A percentile compares a stretch with the other conserved stretches of the same genome.
These are phyloP conservation scores for Persicaria maculosa DNA, from an alignment of 148 eudicot species.

Conservation along the genomic window DNA sequence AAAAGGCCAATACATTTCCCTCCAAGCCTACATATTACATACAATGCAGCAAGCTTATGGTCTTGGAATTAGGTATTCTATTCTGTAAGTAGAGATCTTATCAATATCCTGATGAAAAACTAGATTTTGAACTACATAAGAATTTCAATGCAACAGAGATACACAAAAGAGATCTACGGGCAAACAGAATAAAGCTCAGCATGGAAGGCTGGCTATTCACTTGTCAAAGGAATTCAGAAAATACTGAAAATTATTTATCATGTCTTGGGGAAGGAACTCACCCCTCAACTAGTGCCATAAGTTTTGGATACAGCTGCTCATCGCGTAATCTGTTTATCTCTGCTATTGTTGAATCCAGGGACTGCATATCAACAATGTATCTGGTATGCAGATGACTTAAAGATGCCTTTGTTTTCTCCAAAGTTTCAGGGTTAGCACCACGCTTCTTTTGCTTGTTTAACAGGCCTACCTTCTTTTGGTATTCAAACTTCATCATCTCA, in stretches of 20 bases:
- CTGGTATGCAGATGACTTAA: constrained; percentile 94
- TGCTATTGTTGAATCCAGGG: constrained; percentile 91
- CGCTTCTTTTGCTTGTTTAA: constrained; percentile 77
- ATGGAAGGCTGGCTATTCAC: neutral
- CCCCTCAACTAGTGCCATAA: constrained; percentile 83
- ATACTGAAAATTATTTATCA: neutral
- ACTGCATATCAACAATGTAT: constrained; percentile 96
- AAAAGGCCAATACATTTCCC: neutral
- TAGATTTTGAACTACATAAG: neutral
- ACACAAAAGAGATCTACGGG: neutral
- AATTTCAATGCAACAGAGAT: neutral
- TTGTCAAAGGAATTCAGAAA: neutral
- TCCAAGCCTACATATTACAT: neutral
- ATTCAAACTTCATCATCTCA: constrained; percentile 84
- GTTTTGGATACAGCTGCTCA: constrained; percentile 79
- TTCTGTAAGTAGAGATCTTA: neutral
- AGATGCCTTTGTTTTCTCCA: constrained; percentile 91
- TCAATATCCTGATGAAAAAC: neutral
- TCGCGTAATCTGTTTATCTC: constrained; percentile 90
- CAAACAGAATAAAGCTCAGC: neutral
- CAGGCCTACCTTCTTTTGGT: constrained; percentile 75
- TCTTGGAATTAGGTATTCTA: neutral
- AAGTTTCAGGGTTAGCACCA: constrained; percentile 47
- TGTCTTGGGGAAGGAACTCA: constrained; percentile 32
- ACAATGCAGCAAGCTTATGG: neutral